Conservation (phyloP, 768 basidiomycete genomes). For the Tulasnella calospora region DNA sequence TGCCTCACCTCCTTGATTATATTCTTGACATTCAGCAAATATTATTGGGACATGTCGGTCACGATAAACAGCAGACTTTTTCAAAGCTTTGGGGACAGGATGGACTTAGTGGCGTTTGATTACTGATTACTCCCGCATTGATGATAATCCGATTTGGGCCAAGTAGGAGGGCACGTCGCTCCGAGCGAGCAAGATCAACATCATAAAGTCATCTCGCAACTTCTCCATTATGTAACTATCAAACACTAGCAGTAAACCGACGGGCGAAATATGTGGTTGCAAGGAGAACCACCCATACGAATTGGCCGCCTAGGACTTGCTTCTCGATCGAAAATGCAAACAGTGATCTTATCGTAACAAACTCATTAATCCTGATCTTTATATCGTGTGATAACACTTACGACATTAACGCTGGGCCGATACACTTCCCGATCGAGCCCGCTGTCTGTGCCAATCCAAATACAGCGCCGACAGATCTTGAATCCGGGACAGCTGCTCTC, state of each 20-base stretch:
- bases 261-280: neutral
- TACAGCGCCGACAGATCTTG: neutral
- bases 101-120: constrained; percentile 58
- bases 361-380: neutral
- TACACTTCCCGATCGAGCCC: neutral
- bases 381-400: neutral
- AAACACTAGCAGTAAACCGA: neutral
- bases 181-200: neutral
- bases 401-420: neutral
- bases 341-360: constrained; percentile 1
- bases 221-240: neutral
- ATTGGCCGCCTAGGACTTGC: constrained; percentile 20
- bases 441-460: neutral
- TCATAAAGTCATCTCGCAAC: neutral
- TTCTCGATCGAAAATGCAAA: constrained; percentile 24
- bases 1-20: too few relatives aligned
- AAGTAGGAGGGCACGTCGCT: constrained; percentile 35
- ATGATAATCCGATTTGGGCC: constrained; percentile 54
- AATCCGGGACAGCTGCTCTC: neutral
- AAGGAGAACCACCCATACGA: constrained; percentile 21
- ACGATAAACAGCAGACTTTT: too few relatives aligned
- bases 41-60: too few relatives aligned
- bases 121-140: constrained; percentile 45
- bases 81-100: constrained; percentile 55
- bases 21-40: too few relatives aligned